Percentiles rank a stretch among this genome's conserved stretches.
These are phyloP conservation scores for Nicotiana otophora DNA, from an alignment of 257 asterid species.

Conservation along the genomic window DNA sequence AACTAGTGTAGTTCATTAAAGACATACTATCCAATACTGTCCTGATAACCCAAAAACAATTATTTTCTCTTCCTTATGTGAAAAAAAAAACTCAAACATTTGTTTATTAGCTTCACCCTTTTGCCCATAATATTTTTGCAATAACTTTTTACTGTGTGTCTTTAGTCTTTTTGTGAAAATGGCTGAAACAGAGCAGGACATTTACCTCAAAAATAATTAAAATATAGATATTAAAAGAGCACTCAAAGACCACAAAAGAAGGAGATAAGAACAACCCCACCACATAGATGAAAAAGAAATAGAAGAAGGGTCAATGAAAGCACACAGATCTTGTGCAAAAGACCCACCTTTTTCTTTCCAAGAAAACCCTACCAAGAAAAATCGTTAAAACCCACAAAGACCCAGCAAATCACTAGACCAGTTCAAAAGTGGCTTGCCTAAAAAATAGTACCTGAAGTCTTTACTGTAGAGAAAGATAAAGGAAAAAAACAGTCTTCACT, in stretches of 20 bases:
- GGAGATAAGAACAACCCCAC: slow-evolving; percentile 40
- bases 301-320: slow-evolving; percentile 40
- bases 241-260: slow-evolving; percentile 33
- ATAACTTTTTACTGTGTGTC: neutral
- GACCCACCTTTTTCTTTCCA: slow-evolving; percentile 47
- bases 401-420: slow-evolving; percentile 30
- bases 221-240: slow-evolving; percentile 40
- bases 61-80: too few relatives aligned
- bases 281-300: slow-evolving; percentile 31
- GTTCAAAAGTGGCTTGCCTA: slow-evolving; percentile 37
- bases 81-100: too few relatives aligned
- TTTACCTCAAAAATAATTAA: slow-evolving; percentile 14
- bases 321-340: slow-evolving; percentile 66
- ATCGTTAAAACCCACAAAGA: slow-evolving; percentile 48
- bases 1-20: too few relatives aligned
- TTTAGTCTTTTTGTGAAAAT: neutral
- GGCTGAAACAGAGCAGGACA: neutral
- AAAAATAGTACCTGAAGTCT: slow-evolving; percentile 6
- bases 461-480: too few relatives aligned
- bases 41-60: too few relatives aligned
- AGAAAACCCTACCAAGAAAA: slow-evolving; percentile 54
- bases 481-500: too few relatives aligned
- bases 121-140: neutral
- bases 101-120: neutral
- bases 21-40: too few relatives aligned